Evolutionary conservation across 352 stramenopile genomes (phyloP), one percentile per base, ranked within the genome.

Genomic region (Globisporangium middletonii): DNA sequence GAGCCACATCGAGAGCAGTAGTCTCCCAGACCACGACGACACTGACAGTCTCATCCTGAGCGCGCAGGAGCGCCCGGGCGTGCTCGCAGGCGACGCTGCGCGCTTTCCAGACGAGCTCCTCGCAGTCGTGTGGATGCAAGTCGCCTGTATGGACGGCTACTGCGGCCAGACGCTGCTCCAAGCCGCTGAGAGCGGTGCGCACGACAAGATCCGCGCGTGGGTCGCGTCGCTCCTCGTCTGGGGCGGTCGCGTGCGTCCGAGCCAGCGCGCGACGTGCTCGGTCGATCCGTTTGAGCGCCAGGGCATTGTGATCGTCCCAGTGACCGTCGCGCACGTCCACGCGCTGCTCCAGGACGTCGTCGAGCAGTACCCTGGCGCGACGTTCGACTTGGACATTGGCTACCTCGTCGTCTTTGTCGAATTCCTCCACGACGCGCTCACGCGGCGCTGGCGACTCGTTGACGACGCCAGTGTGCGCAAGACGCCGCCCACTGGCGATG

Each of bases 201-300:
- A 88, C 53, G 86, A 95, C 60, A 80, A 79, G 23, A 87, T 95
- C n/a, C 81, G 86, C 38, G 78, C 86, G 18, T 95, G 84, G 76
- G 85, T 72, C 12, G 71, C 71, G 37, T 95, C 86, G 13, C 65
- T 95, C 41, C 57, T 95, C 3, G 64, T 69, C 12, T 95, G 86
- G 86, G 86, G 86, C 23, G 71, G 75, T n/a, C 68, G 66, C 18
- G 49, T 89, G n/a, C 52, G 70, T 28, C 54, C 63, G 7, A 51
- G 62, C 1, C 69, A 70, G 27, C 67, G 83, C 8, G 60, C 53
- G 2, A 49, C 64, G 49, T 50, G 64, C 19, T 86, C 80, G 2
- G 37, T 88, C 4, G 67, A 82, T 38, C 69, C 83, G 5, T 91
- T 92, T 53, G 80, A 89, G 33, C 80, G 80, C 30, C 72, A 86